Conservation (phyloP, 106 monocot species). For the Agapanthus africanus region DNA sequence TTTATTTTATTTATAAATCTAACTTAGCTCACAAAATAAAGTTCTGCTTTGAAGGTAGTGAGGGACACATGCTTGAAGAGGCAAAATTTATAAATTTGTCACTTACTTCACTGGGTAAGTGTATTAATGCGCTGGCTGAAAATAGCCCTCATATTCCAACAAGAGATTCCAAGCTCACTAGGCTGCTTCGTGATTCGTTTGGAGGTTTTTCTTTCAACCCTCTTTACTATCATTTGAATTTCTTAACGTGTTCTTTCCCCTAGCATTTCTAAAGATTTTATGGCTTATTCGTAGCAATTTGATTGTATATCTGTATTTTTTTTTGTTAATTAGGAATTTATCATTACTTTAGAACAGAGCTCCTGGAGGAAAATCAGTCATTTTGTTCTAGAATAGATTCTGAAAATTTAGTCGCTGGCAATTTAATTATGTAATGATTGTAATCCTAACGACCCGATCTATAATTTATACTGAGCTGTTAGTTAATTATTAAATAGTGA, state of each 20-base stretch:
- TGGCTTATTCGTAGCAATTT: background rate
- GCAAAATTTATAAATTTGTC: constrained; percentile 85
- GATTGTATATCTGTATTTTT: background rate
- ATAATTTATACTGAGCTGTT: background rate
- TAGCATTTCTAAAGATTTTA: background rate
- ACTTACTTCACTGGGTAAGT: constrained; percentile 72
- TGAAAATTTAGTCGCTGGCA: background rate
- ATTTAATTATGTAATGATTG: no score
- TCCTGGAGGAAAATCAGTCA: no score
- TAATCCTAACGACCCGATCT: background rate
- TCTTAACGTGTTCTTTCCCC: background rate
- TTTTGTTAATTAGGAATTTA: no score
- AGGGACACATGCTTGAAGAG: constrained; percentile 86
- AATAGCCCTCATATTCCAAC: constrained; percentile 72
- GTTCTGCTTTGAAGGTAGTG: constrained; percentile 48
- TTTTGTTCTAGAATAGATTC: no score
- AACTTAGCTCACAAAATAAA: background rate
- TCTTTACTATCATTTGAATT: constrained; percentile 4
- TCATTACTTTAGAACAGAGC: no score
- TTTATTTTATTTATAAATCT: background rate
- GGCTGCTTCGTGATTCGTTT: constrained; percentile 81
- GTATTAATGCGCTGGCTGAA: constrained; percentile 82
- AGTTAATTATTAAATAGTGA: background rate
- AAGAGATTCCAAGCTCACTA: constrained; percentile 77
- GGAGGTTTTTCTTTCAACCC: constrained; percentile 38